Evolutionary conservation across 2,329 filamentous ascomycete genomes (phyloP).

Genomic region (Myriosclerotinia curreyana): DNA sequence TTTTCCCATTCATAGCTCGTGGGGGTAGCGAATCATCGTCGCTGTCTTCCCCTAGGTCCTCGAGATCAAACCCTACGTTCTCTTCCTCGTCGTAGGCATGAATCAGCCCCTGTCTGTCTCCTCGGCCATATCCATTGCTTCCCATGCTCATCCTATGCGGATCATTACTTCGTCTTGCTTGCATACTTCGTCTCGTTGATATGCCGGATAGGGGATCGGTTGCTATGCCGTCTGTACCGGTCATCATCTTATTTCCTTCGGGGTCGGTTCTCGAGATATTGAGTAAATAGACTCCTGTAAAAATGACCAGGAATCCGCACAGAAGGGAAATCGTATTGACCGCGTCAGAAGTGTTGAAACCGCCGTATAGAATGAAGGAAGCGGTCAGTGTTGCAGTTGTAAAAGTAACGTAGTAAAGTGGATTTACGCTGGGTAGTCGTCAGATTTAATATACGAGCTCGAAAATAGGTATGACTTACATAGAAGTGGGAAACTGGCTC

Average conservation of each 20-base stretch:
- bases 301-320: constrained; percentile 91
- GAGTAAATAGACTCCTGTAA: constrained; percentile 90
- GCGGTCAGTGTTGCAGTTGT: constrained; percentile 91
- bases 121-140: constrained; percentile 53
- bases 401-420: constrained; percentile 92
- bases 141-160: constrained; percentile 59
- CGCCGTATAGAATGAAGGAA: constrained; percentile 92
- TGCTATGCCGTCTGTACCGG: constrained; percentile 72
- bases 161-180: constrained; percentile 71
- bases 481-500: constrained; percentile 94
- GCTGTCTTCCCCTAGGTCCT: constrained; percentile 74
- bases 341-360: constrained; percentile 90
- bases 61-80: constrained; percentile 67
- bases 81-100: constrained; percentile 86
- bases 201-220: constrained; percentile 88
- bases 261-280: constrained; percentile 94
- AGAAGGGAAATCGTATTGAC: constrained; percentile 91
- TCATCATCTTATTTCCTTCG: constrained; percentile 66
- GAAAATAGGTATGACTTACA: constrained; percentile 57
- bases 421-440: constrained; percentile 56
- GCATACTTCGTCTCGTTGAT: constrained; percentile 91
- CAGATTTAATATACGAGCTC: not conserved
- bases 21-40: constrained; percentile 48
- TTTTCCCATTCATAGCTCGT: constrained; percentile 32
- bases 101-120: constrained; percentile 79